Base-by-base conservation (phyloP, 2,329 filamentous ascomycete species). In the Phaeophleospora eucalypticola region DNA sequence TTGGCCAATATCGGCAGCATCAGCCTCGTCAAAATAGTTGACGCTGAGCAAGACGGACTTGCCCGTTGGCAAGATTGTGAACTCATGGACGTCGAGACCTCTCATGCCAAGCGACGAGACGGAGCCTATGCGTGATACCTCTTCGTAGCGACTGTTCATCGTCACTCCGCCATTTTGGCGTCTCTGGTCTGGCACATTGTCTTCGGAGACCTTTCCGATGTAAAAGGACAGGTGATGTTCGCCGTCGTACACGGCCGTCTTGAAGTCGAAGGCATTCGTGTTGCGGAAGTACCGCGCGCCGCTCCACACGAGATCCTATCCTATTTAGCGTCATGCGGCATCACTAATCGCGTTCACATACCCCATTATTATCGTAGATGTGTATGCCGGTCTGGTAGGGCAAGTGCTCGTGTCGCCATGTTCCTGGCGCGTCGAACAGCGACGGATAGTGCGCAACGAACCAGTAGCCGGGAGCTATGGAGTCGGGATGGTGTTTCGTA, bases 211-310 rank as follows among this genome's bases (percentile, higher is more conserved):
- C n/a, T n/a, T n/a, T n/a, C n/a, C n/a, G 12, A 52, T 16, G 33
- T 37, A 45, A 18, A 52, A 44, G 16, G 45, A 24, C 90, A 96
- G 66, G 86, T 94, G 14, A 88, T 96, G 61, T 89, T 90, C 0
- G 89, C 91, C 0, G 82, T 95, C 1, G 81, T 89, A 52, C 90
- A 96, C 69, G 87, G 81, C 0, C 72, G 77, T 38, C 95, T 93
- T 67, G 49, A 52, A 49, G 46, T 39, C 43, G 35, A 49, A 52
- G 32, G 37, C 18, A 29, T 45, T 49, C 12, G 21, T 32, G n/a
- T 49, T 49, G 29, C 21, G n/a, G 42, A 45, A 49, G n/a, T 29
- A 4, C 7, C 18, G 3, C 6, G 37, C 37, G 12, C 37, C 37
- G 19, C 37, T 40, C 37, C 37, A 40, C 4, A 40, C 37, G 37